These are phyloP conservation scores for Acacia crassicarpa DNA, from an alignment of 306 rosid species.

Conservation along the genomic window DNA sequence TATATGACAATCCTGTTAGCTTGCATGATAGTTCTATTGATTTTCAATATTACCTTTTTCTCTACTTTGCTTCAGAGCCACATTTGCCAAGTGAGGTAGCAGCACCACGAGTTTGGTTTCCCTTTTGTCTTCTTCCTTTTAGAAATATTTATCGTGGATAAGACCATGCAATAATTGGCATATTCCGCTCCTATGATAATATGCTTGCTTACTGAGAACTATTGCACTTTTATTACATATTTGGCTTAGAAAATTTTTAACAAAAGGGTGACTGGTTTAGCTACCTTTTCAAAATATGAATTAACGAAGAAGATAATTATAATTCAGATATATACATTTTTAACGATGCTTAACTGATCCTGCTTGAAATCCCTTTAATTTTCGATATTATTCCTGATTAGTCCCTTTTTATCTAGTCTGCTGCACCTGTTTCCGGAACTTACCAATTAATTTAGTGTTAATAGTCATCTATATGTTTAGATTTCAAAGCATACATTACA, in stretches of 20 bases:
- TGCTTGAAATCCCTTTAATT: background rate
- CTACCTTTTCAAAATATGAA: background rate
- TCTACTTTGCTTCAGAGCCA: conserved; percentile 31
- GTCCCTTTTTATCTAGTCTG: background rate
- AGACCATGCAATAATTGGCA: conserved; percentile 1
- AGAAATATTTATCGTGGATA: conserved; percentile 1
- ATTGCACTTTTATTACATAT: background rate
- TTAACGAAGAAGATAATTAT: background rate
- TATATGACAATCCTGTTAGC: background rate
- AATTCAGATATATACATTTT: background rate
- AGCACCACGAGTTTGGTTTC: background rate
- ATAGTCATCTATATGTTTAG: no score
- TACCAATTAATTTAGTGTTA: background rate
- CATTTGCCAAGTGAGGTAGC: background rate
- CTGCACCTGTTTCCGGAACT: background rate
- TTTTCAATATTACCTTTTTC: background rate
- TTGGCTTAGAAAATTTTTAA: background rate
- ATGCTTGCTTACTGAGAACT: background rate
- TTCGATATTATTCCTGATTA: background rate
- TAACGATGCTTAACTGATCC: background rate
- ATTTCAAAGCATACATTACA: no score
- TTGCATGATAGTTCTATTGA: background rate
- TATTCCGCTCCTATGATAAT: background rate
- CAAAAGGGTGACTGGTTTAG: background rate
- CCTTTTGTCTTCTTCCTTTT: conserved; percentile 6